A percentile compares a stretch with the other conserved stretches of the same genome.
These are phyloP conservation scores for Neonectria ditissima DNA, from an alignment of 2,329 filamentous ascomycete species.

Conservation along the genomic window DNA sequence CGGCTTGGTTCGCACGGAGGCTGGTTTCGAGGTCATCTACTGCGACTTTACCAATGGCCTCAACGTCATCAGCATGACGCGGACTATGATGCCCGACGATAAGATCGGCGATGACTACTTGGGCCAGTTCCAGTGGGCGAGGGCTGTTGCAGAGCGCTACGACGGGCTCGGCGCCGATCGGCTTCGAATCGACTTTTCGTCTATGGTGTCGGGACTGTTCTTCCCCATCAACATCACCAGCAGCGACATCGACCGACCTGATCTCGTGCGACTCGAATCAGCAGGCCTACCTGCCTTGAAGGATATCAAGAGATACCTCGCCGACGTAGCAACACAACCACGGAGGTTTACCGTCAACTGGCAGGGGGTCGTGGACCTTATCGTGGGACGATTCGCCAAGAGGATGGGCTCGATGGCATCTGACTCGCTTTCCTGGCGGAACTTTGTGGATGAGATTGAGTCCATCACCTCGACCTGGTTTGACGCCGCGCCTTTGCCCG, in stretches of 20 bases:
- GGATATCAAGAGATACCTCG: slow-evolving; percentile 58
- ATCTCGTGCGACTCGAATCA: slow-evolving; percentile 49
- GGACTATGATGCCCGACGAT: slow-evolving; percentile 36
- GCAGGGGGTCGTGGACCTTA: slow-evolving; percentile 74
- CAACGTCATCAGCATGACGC: slow-evolving; percentile 49
- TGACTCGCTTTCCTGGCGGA: slow-evolving; percentile 39
- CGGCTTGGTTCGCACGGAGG: slow-evolving; percentile 75
- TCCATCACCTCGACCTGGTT: slow-evolving; percentile 57
- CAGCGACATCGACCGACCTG: slow-evolving; percentile 48
- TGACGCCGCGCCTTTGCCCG: slow-evolving; percentile 50
- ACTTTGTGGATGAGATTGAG: slow-evolving; percentile 53
- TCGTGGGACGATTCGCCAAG: slow-evolving; percentile 71
- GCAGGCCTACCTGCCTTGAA: slow-evolving; percentile 47
- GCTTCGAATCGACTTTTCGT: slow-evolving; percentile 60
- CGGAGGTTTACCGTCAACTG: slow-evolving; percentile 62
- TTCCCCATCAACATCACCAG: slow-evolving; percentile 64
- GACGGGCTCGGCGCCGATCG: slow-evolving; percentile 58
- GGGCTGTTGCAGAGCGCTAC: slow-evolving; percentile 59
- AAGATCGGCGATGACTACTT: slow-evolving; percentile 43
- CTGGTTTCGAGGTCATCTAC: slow-evolving; percentile 77
- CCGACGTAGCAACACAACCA: slow-evolving; percentile 53
- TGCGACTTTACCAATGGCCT: slow-evolving; percentile 69
- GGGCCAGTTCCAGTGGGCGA: slow-evolving; percentile 53
- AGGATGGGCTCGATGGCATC: slow-evolving; percentile 60
- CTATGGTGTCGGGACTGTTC: slow-evolving; percentile 64